Evolutionary conservation across 768 basidiomycete genomes (phyloP).

Genomic region (Daedaleopsis sinensis): DNA sequence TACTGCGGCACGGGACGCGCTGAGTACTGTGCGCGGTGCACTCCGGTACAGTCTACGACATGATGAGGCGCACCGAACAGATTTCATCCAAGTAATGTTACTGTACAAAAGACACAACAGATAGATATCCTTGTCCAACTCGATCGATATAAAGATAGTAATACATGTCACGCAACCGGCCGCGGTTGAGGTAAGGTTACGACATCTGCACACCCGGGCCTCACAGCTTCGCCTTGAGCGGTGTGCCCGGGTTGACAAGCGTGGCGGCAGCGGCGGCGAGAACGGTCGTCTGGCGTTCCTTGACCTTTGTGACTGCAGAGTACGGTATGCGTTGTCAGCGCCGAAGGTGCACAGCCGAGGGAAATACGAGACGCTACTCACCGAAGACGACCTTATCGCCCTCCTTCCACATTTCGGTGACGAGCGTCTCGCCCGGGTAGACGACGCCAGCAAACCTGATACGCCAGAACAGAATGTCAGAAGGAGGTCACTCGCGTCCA

Average conservation of each 20-base stretch:
- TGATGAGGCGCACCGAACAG: no score
- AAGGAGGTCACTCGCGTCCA: background rate
- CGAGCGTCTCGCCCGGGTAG: slow-evolving; percentile 92
- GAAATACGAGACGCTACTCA: slow-evolving; percentile 53
- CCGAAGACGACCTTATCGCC: slow-evolving; percentile 88
- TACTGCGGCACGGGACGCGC: no score
- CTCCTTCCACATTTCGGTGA: slow-evolving; percentile 99
- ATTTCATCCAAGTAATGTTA: no score
- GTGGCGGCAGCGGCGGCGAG: slow-evolving; percentile 86
- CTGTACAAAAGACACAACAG: no score
- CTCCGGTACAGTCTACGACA: no score
- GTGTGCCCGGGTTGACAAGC: slow-evolving; percentile 42
- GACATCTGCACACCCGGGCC: no score
- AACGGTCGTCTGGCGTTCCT: slow-evolving; percentile 76
- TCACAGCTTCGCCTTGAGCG: slow-evolving; percentile 65
- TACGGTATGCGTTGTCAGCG: slow-evolving; percentile 3
- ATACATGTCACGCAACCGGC: no score
- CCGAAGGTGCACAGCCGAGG: slow-evolving; percentile 1
- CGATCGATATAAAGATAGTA: no score
- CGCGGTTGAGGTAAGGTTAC: background rate
- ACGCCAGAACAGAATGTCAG: background rate
- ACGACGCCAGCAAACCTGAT: slow-evolving; percentile 85
- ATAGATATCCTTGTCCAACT: no score
- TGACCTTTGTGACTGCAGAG: slow-evolving; percentile 76
- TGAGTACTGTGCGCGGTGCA: no score